Evolutionary conservation across 2,329 filamentous ascomycete species (phyloP).

Genomic region (Colletotrichum godetiae): DNA sequence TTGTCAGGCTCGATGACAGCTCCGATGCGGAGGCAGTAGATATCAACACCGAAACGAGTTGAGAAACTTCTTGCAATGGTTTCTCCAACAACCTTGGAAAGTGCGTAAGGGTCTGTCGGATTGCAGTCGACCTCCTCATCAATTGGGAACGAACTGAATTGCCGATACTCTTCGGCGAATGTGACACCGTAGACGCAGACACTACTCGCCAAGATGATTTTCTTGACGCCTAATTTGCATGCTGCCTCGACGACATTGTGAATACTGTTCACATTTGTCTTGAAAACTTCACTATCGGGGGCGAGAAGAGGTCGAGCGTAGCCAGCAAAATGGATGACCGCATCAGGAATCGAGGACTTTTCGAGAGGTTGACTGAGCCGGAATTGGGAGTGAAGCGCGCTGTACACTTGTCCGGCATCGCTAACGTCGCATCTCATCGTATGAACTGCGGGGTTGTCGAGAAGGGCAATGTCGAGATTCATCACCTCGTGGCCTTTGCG

Average conservation of each 20-base stretch:
- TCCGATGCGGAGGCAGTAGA: constrained; percentile 71
- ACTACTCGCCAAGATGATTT: constrained; percentile 69
- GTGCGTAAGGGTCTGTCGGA: constrained; percentile 71
- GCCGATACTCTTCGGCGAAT: constrained; percentile 67
- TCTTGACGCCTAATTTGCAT: constrained; percentile 69
- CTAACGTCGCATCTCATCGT: constrained; percentile 49
- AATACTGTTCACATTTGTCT: constrained; percentile 63
- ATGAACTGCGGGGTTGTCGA: constrained; percentile 43
- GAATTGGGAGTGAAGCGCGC: constrained; percentile 59
- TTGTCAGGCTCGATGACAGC: constrained; percentile 72
- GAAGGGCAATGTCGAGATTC: constrained; percentile 48
- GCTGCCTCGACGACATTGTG: constrained; percentile 74
- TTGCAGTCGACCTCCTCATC: constrained; percentile 69
- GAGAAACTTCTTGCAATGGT: constrained; percentile 67
- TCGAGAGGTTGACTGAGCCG: constrained; percentile 46
- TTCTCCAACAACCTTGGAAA: constrained; percentile 70
- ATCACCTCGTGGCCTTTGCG: constrained; percentile 47
- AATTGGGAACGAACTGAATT: constrained; percentile 68
- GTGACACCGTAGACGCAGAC: constrained; percentile 72
- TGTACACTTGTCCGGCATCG: constrained; percentile 51
- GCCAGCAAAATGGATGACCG: constrained; percentile 71
- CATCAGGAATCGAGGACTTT: constrained; percentile 60
- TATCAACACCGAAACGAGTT: constrained; percentile 65
- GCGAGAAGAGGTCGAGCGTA: constrained; percentile 71
- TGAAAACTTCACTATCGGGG: constrained; percentile 69